These are phyloP conservation scores for Camelina laxa DNA, from an alignment of 345 rosid genomes.

Conservation along the genomic window DNA sequence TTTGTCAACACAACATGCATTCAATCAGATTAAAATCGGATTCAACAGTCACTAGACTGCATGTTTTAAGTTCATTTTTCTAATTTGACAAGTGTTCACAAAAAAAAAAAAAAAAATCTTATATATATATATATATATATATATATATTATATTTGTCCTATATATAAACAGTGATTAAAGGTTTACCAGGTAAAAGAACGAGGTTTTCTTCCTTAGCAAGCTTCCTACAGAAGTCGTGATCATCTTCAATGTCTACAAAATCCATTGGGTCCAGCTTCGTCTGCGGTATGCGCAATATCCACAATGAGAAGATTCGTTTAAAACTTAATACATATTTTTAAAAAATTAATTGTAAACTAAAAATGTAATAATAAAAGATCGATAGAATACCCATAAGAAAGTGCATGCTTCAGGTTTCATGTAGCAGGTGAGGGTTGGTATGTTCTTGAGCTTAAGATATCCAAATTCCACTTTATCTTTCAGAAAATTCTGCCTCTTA, in stretches of 20 bases:
- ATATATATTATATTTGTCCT: neutral
- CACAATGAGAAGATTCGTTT: neutral
- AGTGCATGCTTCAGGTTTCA: conserved; percentile 69
- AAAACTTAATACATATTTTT: neutral
- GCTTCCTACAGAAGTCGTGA: conserved; percentile 36
- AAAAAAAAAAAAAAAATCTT: neutral
- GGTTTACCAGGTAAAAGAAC: conserved; percentile 33
- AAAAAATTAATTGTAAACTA: neutral
- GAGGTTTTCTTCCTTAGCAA: conserved; percentile 41
- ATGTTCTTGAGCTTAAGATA: conserved; percentile 52
- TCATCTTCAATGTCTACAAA: conserved; percentile 36
- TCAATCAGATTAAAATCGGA: neutral
- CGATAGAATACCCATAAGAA: conserved; percentile 58
- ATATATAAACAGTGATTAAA: too few species aligned
- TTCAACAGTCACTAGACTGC: neutral
- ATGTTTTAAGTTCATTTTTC: neutral
- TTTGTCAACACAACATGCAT: neutral
- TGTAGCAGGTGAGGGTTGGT: conserved; percentile 59
- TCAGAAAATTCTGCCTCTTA: conserved; percentile 42
- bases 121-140: too few species aligned
- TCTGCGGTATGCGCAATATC: neutral
- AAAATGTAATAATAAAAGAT: neutral
- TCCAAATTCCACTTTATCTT: conserved; percentile 51
- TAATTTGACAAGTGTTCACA: neutral
- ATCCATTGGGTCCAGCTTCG: neutral